Conservation (phyloP, 2,329 filamentous ascomycete species). For the Biscogniauxia sp. region DNA sequence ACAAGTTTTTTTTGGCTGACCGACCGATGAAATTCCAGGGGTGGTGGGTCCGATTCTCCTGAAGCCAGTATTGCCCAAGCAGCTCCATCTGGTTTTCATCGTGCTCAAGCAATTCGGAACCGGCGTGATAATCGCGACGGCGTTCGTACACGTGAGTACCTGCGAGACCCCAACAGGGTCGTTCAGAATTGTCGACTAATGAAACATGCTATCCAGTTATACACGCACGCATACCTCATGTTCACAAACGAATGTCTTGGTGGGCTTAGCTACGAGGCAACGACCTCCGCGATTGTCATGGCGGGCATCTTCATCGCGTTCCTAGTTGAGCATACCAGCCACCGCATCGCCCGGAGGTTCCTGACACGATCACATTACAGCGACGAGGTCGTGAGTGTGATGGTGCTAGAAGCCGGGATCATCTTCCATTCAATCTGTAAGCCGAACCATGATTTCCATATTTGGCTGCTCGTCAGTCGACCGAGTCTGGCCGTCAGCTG, state of each 20-base stretch:
- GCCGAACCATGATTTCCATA: conserved; percentile 25
- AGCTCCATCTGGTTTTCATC: conserved; percentile 51
- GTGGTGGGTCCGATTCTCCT: conserved; percentile 68
- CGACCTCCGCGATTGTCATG: conserved; percentile 69
- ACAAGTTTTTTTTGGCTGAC: neutral
- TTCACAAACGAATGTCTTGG: conserved; percentile 69
- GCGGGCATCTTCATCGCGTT: conserved; percentile 73
- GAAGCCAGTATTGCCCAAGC: conserved; percentile 53
- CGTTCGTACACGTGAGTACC: conserved; percentile 63
- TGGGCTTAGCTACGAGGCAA: conserved; percentile 64
- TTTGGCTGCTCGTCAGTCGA: too few species aligned
- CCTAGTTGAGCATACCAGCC: conserved; percentile 65
- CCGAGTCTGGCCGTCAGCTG: neutral
- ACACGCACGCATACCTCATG: conserved; percentile 71
- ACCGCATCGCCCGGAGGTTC: conserved; percentile 50
- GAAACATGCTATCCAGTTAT: conserved; percentile 47
- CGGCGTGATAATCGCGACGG: conserved; percentile 69
- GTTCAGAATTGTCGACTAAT: neutral
- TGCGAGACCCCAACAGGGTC: too few species aligned
- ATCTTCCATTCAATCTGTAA: conserved; percentile 71
- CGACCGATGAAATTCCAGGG: conserved; percentile 30
- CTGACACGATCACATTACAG: conserved; percentile 10
- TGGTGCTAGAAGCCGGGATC: conserved; percentile 70
- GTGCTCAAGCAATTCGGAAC: conserved; percentile 73
- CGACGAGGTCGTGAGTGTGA: conserved; percentile 51